These are phyloP conservation scores for Toxoplasma gondii DNA, from an alignment of 169 alveolate species.

Conservation along the genomic window DNA sequence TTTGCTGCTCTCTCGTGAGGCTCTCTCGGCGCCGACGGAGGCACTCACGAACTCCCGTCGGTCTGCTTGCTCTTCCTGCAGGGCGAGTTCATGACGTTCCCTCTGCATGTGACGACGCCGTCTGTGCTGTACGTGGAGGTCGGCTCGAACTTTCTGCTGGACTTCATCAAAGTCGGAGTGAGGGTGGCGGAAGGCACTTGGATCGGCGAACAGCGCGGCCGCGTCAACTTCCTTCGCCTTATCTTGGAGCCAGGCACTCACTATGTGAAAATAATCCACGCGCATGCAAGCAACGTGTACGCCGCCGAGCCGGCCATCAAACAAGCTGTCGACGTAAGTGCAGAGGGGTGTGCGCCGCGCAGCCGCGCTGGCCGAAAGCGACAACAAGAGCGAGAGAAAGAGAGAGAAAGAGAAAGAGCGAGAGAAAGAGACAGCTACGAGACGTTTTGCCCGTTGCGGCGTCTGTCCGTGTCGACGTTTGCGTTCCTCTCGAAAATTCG, in stretches of 20 bases:
- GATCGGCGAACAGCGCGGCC: slow-evolving; percentile 77
- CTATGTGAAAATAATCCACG: slow-evolving; percentile 30
- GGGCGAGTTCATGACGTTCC: slow-evolving; percentile 56
- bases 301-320: neutral
- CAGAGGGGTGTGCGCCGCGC: too few species aligned
- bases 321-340: slow-evolving; percentile 2
- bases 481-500: neutral
- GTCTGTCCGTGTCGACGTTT: neutral
- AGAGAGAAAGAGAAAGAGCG: neutral
- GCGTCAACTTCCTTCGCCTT: slow-evolving; percentile 67
- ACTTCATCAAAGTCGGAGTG: slow-evolving; percentile 70
- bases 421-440: neutral
- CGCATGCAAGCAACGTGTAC: neutral
- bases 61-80: slow-evolving; percentile 2
- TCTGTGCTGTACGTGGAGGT: slow-evolving; percentile 61
- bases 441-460: neutral
- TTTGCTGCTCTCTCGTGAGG: neutral
- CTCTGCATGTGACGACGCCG: slow-evolving; percentile 50
- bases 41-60: too few species aligned
- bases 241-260: slow-evolving; percentile 70
- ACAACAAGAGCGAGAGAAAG: neutral
- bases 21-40: too few species aligned
- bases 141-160: slow-evolving; percentile 58
- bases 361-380: too few species aligned
- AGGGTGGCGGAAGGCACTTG: slow-evolving; percentile 76